Percentiles rank a stretch among this genome's conserved stretches.
These are phyloP conservation scores for Macrotyloma uniflorum DNA, from an alignment of 306 rosid genomes.

Conservation along the genomic window DNA sequence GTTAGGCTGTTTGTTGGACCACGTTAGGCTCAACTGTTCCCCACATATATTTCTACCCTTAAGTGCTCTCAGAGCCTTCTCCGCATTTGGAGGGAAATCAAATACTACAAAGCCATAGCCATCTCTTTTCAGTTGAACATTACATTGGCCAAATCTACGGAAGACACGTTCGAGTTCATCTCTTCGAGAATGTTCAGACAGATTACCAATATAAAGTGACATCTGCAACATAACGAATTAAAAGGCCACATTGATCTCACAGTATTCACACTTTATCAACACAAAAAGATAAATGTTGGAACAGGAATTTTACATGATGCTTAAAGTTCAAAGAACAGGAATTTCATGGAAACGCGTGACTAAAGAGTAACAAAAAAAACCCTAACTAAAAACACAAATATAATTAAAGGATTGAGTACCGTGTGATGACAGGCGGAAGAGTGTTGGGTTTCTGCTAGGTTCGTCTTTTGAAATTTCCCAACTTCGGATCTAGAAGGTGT, in stretches of 20 bases:
- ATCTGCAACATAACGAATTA: constrained; percentile 44
- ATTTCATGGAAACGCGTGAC: too few relatives aligned
- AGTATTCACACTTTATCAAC: not conserved
- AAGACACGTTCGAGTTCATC: constrained; percentile 61
- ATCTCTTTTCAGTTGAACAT: constrained; percentile 56
- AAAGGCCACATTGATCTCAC: not conserved
- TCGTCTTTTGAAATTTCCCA: too few relatives aligned
- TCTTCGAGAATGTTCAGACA: constrained; percentile 47
- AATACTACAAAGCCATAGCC: constrained; percentile 69
- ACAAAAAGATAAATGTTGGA: not conserved
- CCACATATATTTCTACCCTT: constrained; percentile 64
- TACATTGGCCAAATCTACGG: constrained; percentile 58
- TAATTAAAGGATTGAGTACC: too few relatives aligned
- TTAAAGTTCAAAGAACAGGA: too few relatives aligned
- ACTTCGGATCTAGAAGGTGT: too few relatives aligned
- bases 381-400: too few relatives aligned
- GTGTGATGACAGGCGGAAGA: too few relatives aligned
- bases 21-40: constrained; percentile 49
- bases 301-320: too few relatives aligned
- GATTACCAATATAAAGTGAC: constrained; percentile 66
- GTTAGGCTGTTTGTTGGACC: constrained; percentile 72
- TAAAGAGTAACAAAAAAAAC: too few relatives aligned
- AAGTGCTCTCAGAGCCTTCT: constrained; percentile 62
- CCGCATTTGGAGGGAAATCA: constrained; percentile 55
- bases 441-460: too few relatives aligned